Percentiles rank a stretch among this genome's conserved stretches.
Conservation (phyloP, 257 asterid species). For the Nicotiana tomentosiformis region DNA sequence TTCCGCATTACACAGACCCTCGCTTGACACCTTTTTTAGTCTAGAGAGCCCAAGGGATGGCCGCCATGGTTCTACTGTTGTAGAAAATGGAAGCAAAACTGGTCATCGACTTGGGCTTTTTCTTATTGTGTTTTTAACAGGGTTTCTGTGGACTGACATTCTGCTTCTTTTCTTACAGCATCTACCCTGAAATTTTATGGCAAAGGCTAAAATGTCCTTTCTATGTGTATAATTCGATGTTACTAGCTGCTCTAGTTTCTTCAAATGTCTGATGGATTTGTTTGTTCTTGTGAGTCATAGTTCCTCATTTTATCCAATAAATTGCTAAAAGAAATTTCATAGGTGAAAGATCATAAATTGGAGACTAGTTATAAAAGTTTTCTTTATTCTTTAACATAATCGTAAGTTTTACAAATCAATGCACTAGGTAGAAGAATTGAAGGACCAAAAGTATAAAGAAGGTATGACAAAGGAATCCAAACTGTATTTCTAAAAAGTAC, state of each 20-base stretch:
- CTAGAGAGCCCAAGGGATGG: conserved; percentile 47
- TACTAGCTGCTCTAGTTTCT: background rate
- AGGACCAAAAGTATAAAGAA: background rate
- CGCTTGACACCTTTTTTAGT: conserved; percentile 67
- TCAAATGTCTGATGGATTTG: background rate
- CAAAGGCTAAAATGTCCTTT: background rate
- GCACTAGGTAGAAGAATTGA: background rate
- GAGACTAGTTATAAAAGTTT: background rate
- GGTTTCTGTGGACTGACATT: conserved; percentile 64
- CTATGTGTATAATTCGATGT: background rate
- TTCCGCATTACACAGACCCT: conserved; percentile 60
- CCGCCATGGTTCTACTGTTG: conserved; percentile 8
- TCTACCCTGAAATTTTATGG: conserved; percentile 16
- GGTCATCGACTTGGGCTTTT: conserved; percentile 50
- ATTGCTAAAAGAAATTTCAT: background rate
- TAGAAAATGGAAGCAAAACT: conserved; percentile 11
- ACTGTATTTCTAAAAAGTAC: too few species aligned
- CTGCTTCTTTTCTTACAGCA: conserved; percentile 35
- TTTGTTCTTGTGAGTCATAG: background rate
- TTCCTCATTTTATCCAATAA: background rate
- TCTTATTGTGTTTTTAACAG: conserved; percentile 26
- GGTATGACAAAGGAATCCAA: background rate
- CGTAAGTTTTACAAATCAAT: background rate
- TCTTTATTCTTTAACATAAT: too few species aligned
- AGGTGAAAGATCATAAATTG: background rate